Conservation (phyloP, 2,329 filamentous ascomycete genomes). For the Pseudogymnoascus sp. region DNA sequence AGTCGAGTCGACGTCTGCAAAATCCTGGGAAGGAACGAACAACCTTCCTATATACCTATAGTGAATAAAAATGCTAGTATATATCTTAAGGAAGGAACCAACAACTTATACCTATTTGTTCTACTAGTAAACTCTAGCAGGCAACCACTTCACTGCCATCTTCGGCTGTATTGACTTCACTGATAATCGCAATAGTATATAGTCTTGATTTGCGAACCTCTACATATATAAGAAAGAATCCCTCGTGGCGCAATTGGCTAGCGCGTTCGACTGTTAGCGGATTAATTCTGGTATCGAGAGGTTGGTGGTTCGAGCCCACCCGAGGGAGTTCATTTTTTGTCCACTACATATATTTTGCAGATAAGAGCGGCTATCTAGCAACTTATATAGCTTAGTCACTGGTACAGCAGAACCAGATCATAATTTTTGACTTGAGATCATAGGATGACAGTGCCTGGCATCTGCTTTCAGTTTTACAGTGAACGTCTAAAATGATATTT, state of each 20-base stretch:
- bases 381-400: too few species aligned
- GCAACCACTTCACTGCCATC: neutral
- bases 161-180: neutral
- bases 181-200: neutral
- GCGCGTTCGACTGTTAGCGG: neutral
- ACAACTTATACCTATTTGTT: neutral
- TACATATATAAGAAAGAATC: neutral
- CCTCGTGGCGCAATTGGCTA: constrained; percentile 2
- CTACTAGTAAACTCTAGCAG: neutral
- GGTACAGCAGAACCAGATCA: too few species aligned
- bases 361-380: too few species aligned
- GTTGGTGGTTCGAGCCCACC: constrained; percentile 1
- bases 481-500: too few species aligned
- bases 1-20: neutral
- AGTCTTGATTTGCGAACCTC: neutral
- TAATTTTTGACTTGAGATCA: too few species aligned
- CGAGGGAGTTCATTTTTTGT: neutral
- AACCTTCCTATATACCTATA: neutral
- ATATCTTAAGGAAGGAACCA: neutral
- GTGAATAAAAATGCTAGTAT: neutral
- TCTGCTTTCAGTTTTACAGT: too few species aligned
- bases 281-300: neutral
- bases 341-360: too few species aligned
- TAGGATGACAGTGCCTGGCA: too few species aligned
- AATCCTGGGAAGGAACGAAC: neutral